Percentiles rank a stretch among this genome's conserved stretches.
phyloP scores from a whole-genome alignment of 2,329 filamentous ascomycete genomes.

The Blumeria graminis region DNA sequence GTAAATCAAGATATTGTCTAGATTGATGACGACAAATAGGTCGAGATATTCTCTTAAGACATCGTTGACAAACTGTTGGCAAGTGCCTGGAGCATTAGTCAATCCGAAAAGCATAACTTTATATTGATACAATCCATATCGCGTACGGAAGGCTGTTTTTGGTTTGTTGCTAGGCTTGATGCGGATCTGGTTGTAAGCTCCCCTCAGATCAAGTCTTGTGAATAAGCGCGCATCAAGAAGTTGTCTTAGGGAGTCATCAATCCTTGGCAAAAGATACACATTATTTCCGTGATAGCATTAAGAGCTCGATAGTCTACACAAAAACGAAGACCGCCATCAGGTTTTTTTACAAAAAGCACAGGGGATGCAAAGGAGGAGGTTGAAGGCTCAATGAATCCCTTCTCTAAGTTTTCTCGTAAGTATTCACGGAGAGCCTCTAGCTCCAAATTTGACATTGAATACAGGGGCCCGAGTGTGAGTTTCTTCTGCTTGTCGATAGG shows the following conservation, averaged over 20 bases:
- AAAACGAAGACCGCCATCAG: background rate
- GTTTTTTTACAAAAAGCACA: background rate
- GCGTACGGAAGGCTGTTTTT: background rate
- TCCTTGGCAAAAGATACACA: background rate
- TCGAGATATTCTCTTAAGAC: background rate
- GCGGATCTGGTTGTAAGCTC: background rate
- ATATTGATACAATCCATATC: background rate
- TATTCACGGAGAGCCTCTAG: background rate
- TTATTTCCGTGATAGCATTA: background rate
- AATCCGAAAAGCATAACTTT: conserved; percentile 3
- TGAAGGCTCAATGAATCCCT: conserved; percentile 1
- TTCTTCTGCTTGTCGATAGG: background rate
- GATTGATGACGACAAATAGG: background rate
- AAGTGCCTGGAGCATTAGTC: conserved; percentile 1
- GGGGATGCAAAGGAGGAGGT: background rate
- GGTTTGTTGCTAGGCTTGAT: background rate
- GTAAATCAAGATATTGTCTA: conserved; percentile 1
- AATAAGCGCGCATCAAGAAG: background rate
- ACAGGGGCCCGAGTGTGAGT: background rate
- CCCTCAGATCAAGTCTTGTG: background rate
- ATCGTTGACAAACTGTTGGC: conserved; percentile 1
- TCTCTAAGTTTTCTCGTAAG: conserved; percentile 1
- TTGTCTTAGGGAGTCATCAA: background rate
- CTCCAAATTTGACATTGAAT: background rate
- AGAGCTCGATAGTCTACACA: background rate